Evolutionary conservation across 371 early-diverging fungal genomes (phyloP).

Genomic region (Zancudomyces culisetae): DNA sequence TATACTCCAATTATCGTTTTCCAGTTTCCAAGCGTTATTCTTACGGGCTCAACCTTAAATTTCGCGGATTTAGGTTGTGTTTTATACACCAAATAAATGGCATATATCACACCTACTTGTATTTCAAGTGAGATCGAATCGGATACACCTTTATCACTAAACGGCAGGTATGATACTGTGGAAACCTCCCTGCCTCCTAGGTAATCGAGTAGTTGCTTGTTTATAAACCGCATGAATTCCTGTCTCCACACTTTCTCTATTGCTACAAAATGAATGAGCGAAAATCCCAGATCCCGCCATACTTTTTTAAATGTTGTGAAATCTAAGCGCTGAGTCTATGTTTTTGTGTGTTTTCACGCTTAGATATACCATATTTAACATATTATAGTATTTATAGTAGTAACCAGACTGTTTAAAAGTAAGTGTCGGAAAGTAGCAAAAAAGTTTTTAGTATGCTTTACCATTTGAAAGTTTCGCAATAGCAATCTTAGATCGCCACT

Average conservation of each 20-base stretch:
- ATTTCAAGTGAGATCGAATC: slow-evolving; percentile 22
- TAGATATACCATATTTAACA: too few relatives aligned
- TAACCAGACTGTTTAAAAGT: not conserved
- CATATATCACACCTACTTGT: slow-evolving; percentile 18
- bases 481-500: slow-evolving; percentile 21
- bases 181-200: slow-evolving; percentile 11
- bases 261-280: slow-evolving; percentile 20
- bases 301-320: slow-evolving; percentile 14
- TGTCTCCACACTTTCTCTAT: slow-evolving; percentile 21
- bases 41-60: slow-evolving; percentile 15
- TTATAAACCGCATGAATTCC: slow-evolving; percentile 19
- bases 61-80: slow-evolving; percentile 23
- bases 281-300: slow-evolving; percentile 19
- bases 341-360: too few relatives aligned
- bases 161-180: too few relatives aligned
- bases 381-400: too few relatives aligned
- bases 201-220: slow-evolving; percentile 13
- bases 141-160: too few relatives aligned
- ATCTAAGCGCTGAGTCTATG: slow-evolving; percentile 14
- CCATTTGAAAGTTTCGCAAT: slow-evolving; percentile 18
- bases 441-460: too few relatives aligned
- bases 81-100: slow-evolving; percentile 20
- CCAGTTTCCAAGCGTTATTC: slow-evolving; percentile 20
- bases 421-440: not conserved
- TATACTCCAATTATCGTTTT: slow-evolving; percentile 12